Evolutionary conservation across 805 yeast species (phyloP), one percentile per base, ranked within the genome.

Genomic region (Pichia nakasei): DNA sequence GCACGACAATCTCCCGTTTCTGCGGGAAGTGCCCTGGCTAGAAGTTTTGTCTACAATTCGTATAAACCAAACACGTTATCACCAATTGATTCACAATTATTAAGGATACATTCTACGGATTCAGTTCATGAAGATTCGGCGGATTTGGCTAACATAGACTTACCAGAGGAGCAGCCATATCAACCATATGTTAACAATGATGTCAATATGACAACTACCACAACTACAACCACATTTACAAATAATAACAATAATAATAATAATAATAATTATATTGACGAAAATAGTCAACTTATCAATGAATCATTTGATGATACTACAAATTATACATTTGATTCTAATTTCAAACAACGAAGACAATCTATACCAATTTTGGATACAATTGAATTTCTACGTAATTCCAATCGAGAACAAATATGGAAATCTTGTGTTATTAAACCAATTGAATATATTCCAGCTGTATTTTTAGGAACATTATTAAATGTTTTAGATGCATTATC

Each of bases 401-500:
- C 60, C 8, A 56, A 59, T 39, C 43, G 46, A 22, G 48, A 54
- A 13, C 54, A 57, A 2, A 22, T 59, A 1, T 12, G 58, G 2
- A 37, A 47, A 4, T 56, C 61, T 38, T 54, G 59, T 31, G 7
- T 65, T 13, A 43, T 61, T 1, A 64, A 61, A 46, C 80, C 82
- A 1, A 48, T 72, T 3, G 50, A 63, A 11, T 78, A 72, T 54
- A 42, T 78, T 3, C 97, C 98, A 0, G 82, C 95, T 0, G 96
- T 89, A 4, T 73, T 88, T 34, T 64, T 93, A 35, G 98, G 98
- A 1, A 68, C 87, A 0, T 64, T 93, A 37, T 68, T 93, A 37
- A 93, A 93, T 59, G 82, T 93, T 37, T 72, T 93, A 39, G 98
- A 93, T 61, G 98, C 95, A 0, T 70, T 93, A 39, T 86, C 96